Percentiles rank a stretch among this genome's conserved stretches.
Evolutionary conservation across 495 filamentous ascomycete genomes (phyloP).

Genomic region (Penicillium ucsense): DNA sequence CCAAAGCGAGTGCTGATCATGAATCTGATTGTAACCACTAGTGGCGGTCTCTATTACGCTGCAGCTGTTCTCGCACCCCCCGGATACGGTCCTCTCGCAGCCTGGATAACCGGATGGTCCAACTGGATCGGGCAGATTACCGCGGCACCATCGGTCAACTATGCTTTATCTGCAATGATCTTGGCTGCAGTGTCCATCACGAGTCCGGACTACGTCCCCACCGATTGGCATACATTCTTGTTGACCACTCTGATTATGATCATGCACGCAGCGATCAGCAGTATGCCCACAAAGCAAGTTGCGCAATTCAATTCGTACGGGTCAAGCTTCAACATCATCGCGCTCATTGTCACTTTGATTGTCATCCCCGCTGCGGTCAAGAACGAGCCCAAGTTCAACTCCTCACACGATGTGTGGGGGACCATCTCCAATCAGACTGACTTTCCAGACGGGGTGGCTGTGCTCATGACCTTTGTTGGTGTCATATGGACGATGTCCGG

Average conservation of each 20-base stretch:
- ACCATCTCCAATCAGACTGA: constrained; percentile 59
- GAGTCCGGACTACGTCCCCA: constrained; percentile 56
- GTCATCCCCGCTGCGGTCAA: constrained; percentile 56
- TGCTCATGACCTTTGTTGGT: constrained; percentile 66
- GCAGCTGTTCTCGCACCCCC: constrained; percentile 69
- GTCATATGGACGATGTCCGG: constrained; percentile 59
- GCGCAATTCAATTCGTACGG: constrained; percentile 68
- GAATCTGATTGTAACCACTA: constrained; percentile 14
- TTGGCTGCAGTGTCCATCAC: constrained; percentile 60
- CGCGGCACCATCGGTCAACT: constrained; percentile 57
- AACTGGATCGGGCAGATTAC: constrained; percentile 68
- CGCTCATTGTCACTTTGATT: constrained; percentile 57
- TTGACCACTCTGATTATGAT: constrained; percentile 61
- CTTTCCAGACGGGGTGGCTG: constrained; percentile 59
- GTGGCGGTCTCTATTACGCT: constrained; percentile 72
- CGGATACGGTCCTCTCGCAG: constrained; percentile 64
- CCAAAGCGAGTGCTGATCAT: no score
- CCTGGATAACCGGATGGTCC: constrained; percentile 68
- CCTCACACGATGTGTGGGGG: constrained; percentile 58
- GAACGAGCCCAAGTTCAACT: constrained; percentile 52
- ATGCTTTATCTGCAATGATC: constrained; percentile 59
- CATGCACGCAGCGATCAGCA: constrained; percentile 61
- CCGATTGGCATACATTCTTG: constrained; percentile 60
- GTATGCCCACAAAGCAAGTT: constrained; percentile 65
- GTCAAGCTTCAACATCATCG: constrained; percentile 65